Percentiles rank a stretch among this genome's conserved stretches.
Conservation (phyloP, 352 stramenopile species). For the Globisporangium acanthophoron region DNA sequence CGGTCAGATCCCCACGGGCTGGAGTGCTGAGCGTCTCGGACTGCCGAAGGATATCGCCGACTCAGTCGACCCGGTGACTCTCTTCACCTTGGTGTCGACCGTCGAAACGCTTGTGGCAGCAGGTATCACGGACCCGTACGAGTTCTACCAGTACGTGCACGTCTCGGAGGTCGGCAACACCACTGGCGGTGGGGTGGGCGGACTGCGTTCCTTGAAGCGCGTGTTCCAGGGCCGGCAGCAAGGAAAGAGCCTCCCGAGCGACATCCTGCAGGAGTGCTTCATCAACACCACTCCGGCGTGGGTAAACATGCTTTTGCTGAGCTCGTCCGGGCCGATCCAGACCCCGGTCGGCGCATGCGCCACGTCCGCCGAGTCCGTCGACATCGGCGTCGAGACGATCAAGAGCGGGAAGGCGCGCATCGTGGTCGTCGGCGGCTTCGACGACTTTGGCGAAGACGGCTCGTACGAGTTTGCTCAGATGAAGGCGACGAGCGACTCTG, state of each 20-base stretch:
- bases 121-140: conserved; percentile 85
- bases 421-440: conserved; percentile 80
- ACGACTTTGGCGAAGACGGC: conserved; percentile 85
- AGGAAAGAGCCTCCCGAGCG: conserved; percentile 68
- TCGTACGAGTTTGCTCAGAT: conserved; percentile 88
- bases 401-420: conserved; percentile 83
- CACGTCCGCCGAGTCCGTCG: conserved; percentile 81
- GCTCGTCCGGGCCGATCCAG: conserved; percentile 86
- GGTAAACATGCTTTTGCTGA: conserved; percentile 89
- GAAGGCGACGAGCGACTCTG: conserved; percentile 84
- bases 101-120: conserved; percentile 78
- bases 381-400: conserved; percentile 87
- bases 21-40: conserved; percentile 76
- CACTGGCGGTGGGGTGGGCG: conserved; percentile 77
- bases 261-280: conserved; percentile 81
- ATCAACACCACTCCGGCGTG: conserved; percentile 87
- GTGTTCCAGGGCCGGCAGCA: conserved; percentile 72
- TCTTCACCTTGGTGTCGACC: conserved; percentile 71
- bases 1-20: conserved; percentile 86
- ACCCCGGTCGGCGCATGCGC: conserved; percentile 83
- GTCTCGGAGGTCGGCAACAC: conserved; percentile 86
- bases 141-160: conserved; percentile 91
- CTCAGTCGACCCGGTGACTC: conserved; percentile 70
- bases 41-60: conserved; percentile 78
- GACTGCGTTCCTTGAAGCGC: conserved; percentile 68